A percentile compares a stretch with the other conserved stretches of the same genome.
Conservation (phyloP, 176 grass and related monocot species). For the Microstegium vimineum region DNA sequence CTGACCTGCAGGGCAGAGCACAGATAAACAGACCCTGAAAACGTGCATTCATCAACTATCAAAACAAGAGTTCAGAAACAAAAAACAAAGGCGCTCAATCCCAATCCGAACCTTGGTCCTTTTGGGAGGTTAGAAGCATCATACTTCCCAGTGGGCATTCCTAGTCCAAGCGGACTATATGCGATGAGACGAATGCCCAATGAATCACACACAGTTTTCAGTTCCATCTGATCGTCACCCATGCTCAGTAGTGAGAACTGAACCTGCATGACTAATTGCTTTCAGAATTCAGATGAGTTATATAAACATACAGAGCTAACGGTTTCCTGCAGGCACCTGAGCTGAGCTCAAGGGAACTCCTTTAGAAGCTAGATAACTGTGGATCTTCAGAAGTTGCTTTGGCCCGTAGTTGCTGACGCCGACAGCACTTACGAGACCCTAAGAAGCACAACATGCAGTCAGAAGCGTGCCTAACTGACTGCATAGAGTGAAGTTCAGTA, state of each 20-base stretch:
- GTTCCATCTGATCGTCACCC: constrained; percentile 72
- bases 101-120: constrained; percentile 49
- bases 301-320: not conserved
- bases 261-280: constrained; percentile 41
- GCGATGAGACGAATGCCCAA: constrained; percentile 74
- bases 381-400: constrained; percentile 86
- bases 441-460: constrained; percentile 15
- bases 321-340: constrained; percentile 53
- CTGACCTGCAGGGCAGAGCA: constrained; percentile 40
- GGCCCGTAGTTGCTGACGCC: constrained; percentile 96
- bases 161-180: constrained; percentile 85
- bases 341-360: constrained; percentile 81
- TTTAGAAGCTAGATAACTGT: constrained; percentile 60
- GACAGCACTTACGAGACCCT: constrained; percentile 84
- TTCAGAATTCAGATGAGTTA: constrained; percentile 18
- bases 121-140: constrained; percentile 61
- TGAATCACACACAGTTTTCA: constrained; percentile 77
- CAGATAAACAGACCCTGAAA: not conserved
- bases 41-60: not conserved
- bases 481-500: not conserved
- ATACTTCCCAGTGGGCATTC: constrained; percentile 88
- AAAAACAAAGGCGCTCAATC: not conserved
- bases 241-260: constrained; percentile 92
- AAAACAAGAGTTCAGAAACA: not conserved
- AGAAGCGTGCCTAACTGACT: not conserved